Evolutionary conservation across 192 early-diverging fungal species (phyloP), one percentile per base, ranked within the genome.

Genomic region (Dimargaris cristalligena): DNA sequence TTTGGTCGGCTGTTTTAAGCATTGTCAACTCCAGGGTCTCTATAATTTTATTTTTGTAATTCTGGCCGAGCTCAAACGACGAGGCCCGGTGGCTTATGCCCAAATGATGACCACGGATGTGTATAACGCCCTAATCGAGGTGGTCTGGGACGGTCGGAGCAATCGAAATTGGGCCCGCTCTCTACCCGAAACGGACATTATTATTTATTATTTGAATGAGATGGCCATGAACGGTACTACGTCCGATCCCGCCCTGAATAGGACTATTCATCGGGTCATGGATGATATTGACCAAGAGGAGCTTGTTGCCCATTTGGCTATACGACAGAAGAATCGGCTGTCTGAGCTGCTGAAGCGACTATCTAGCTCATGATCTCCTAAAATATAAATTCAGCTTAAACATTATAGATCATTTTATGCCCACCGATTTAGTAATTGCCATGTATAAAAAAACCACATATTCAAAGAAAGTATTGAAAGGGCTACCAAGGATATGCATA

Each of bases 51-150:
- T 34, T 16, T 26, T 57, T 14, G 32, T 34, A 1, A 25, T 57
- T 8, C 9, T 57, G 18, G 32, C 34, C 10, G 34, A 57, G 33
- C 14, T 57, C 30, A 31, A 34, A 18, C 31, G 26, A 4, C 26
- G 34, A 18, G 55, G 55, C 33, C 34, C n/a, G 30, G 9, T 34
- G 18, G 38, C 33, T 9, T 57, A 57, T 26, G 18, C 38, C 32
- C 14, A 11, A 16, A 2, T 57, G 31, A n/a, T 57, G n/a, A 57
- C 30, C 55, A 57, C 55, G n/a, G 55, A 57, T n/a, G 55, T 57
- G 23, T 57, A 57, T 6, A 57, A 57, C 55, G n/a, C 34, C 55
- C 23, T 57, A 26, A n/a, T 57, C 20, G 4, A 18, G 3, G 26
- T 34, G 0, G 18, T 57, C 22, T 57, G 55, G 55, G 55, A 57